Base-by-base conservation (phyloP, 306 rosid species). In the Oxytropis ochrocephala region DNA sequence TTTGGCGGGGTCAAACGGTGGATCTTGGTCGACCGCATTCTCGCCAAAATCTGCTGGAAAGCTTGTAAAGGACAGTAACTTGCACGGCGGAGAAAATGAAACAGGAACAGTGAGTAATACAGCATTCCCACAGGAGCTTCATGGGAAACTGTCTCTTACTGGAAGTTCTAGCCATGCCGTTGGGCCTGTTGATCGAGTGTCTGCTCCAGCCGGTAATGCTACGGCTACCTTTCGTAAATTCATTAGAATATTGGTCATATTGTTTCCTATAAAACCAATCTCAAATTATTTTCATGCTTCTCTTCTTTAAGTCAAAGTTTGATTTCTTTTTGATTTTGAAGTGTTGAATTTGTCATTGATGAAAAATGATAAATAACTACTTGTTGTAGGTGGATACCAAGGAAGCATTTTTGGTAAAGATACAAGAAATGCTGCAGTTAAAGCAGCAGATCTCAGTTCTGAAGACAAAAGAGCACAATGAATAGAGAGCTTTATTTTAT, bases 1-100 rank as follows among this genome's bases (percentile, higher is more conserved):
- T 75, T 84, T 94, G 51, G 99, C 99, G 16, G 97, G 97, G 54
- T 94, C 99, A 76, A 94, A 88, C 38, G 99, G 99, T 49, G 99
- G 95, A 54, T 94, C 97, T 57, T 94, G 99, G 97, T 94, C 99
- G 55, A 87, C 99, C 27, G 85, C 87, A 54, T 85, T 79, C 77
- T 89, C 91, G 0, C 87, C 86, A 50, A 94, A 94, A 78, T 78
- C 95, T 54, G 44, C 79, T 52, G 78, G 6, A 33, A 83, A 83
- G 78, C 80, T 53, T 1, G 80, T 75, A n/a, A 78, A 74, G 61
- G 96, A 90, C 50, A 65, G 68, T 70, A 82, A 76, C 75, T 33
- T 58, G 69, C 83, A 80, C 30, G 67, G 82, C 16, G 96, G 91
- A 79, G 98, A 88, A 72, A 72, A 72, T 46, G 96, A 90, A 71